A percentile compares a stretch with the other conserved stretches of the same genome.
phyloP scores from a whole-genome alignment of 140 eudicot genomes.

The Anethum foeniculum region DNA sequence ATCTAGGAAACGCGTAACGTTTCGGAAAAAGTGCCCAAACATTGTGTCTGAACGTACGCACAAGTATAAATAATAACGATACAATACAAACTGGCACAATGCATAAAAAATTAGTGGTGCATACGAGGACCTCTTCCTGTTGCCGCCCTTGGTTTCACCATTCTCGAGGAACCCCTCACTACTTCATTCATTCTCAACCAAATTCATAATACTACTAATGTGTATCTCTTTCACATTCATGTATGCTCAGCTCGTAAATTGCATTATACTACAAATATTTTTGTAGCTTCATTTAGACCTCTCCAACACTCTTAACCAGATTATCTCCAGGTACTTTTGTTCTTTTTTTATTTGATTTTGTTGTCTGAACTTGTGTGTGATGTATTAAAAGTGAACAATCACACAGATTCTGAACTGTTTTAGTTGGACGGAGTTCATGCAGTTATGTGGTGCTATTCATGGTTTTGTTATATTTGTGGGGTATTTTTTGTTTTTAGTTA shows the following conservation, averaged over 20 bases:
- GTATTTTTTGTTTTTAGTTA: background rate
- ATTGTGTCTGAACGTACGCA: background rate
- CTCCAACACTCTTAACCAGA: background rate
- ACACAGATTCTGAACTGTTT: background rate
- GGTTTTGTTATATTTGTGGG: background rate
- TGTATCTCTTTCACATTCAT: background rate
- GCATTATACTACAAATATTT: background rate
- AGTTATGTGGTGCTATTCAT: background rate
- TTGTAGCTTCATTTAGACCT: background rate
- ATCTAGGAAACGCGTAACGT: background rate
- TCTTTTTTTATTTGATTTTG: background rate
- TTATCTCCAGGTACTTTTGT: background rate
- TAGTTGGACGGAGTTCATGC: background rate
- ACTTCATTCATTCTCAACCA: background rate
- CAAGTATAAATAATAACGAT: background rate
- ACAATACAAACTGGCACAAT: background rate
- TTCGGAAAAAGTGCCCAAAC: background rate
- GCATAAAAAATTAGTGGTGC: background rate
- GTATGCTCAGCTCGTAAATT: background rate
- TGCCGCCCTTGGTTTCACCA: constrained; percentile 4
- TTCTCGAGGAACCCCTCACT: background rate
- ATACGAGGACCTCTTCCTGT: background rate
- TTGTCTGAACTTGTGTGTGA: background rate
- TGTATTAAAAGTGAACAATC: background rate
- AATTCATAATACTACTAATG: background rate